phyloP scores from a whole-genome alignment of 2,329 filamentous ascomycete species.

The Corinectria fuckeliana region DNA sequence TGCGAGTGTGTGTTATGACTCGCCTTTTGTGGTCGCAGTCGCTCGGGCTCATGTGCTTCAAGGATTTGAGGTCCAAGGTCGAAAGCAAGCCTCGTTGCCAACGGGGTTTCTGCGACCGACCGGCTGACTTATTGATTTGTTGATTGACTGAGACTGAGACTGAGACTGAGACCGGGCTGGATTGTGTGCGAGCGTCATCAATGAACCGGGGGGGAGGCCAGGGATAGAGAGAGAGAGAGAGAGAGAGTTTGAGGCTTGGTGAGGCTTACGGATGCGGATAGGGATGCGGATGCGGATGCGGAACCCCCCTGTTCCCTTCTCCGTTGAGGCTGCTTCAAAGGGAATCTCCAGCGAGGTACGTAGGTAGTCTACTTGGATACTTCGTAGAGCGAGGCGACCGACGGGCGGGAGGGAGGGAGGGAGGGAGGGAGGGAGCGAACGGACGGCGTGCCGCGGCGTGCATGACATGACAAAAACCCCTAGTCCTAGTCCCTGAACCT shows the following conservation, averaged over 20 bases:
- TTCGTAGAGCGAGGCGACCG: no score
- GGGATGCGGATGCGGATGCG: background rate
- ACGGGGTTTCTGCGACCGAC: no score
- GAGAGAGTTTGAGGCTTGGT: background rate
- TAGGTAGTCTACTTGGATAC: no score
- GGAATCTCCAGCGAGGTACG: conserved; percentile 7
- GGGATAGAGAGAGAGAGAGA: background rate
- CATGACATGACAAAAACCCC: conserved; percentile 19
- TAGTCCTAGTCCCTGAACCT: background rate
- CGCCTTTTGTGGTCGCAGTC: background rate
- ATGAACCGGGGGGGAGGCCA: background rate
- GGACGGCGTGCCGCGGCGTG: conserved; percentile 5
- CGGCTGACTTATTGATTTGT: no score
- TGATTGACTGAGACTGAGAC: no score
- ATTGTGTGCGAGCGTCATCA: background rate
- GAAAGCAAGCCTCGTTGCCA: no score
- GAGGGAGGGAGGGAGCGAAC: background rate
- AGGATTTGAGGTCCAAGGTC: no score
- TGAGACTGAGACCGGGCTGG: background rate
- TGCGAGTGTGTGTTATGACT: conserved; percentile 1
- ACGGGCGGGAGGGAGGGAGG: background rate
- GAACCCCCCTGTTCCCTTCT: no score
- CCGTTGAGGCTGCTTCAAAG: conserved; percentile 10
- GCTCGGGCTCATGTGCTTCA: background rate
- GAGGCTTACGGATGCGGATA: background rate